Evolutionary conservation across 2,329 filamentous ascomycete genomes (phyloP).

Genomic region (Aspergillus quadricinctus): DNA sequence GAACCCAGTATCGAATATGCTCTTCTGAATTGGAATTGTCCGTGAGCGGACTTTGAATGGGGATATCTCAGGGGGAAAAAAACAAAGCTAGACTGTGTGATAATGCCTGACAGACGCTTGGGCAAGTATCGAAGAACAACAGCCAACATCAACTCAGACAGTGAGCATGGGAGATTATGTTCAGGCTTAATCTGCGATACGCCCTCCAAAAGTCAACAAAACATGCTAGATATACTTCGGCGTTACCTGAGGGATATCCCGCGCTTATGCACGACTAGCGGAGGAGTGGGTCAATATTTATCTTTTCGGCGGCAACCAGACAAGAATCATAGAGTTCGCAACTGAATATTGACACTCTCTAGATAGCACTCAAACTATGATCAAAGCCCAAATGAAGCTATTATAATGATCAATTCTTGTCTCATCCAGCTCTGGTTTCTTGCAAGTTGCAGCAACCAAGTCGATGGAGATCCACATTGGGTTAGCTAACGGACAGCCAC

Average conservation of each 20-base stretch:
- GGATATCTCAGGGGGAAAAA: neutral
- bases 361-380: neutral
- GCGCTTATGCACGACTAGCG: neutral
- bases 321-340: neutral
- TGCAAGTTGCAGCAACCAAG: neutral
- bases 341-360: neutral
- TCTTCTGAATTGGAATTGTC: neutral
- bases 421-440: neutral
- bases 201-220: neutral
- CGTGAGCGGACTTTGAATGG: neutral
- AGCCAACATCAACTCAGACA: neutral
- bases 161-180: neutral
- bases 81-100: neutral
- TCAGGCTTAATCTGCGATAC: neutral
- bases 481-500: neutral
- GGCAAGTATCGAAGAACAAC: neutral
- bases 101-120: neutral
- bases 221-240: neutral
- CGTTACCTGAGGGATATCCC: neutral
- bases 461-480: neutral
- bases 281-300: neutral
- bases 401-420: neutral
- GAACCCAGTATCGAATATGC: neutral
- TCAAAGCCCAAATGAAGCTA: neutral
- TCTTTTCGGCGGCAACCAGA: neutral